phyloP scores from a whole-genome alignment of 2,329 filamentous ascomycete genomes.

The Phialophora expanda region DNA sequence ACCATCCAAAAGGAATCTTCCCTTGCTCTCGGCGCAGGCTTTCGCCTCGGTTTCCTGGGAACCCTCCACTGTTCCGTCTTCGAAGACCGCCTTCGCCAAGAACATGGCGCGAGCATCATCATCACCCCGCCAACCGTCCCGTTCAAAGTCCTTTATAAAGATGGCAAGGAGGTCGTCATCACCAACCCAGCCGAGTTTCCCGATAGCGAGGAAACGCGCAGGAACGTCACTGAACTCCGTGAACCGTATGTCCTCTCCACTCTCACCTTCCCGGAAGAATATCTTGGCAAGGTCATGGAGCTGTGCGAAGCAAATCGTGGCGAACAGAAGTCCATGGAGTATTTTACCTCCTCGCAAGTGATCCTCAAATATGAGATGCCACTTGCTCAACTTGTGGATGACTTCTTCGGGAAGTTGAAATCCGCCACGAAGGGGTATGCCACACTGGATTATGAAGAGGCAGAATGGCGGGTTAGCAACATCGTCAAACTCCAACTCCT shows the following conservation, averaged over 20 bases:
- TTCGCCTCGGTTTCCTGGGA: conserved; percentile 93
- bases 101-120: conserved; percentile 93
- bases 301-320: conserved; percentile 90
- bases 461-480: conserved; percentile 78
- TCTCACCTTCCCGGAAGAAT: conserved; percentile 90
- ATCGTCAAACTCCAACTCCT: conserved; percentile 90
- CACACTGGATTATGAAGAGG: conserved; percentile 94
- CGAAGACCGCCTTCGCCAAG: conserved; percentile 89
- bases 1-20: conserved; percentile 93
- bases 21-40: conserved; percentile 89
- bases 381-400: conserved; percentile 87
- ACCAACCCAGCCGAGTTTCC: conserved; percentile 90
- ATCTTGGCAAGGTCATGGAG: conserved; percentile 92
- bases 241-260: conserved; percentile 81
- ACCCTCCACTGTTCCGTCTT: conserved; percentile 99
- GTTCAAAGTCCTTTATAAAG: conserved; percentile 79
- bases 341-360: conserved; percentile 89
- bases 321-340: conserved; percentile 83
- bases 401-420: conserved; percentile 96
- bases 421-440: conserved; percentile 93
- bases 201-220: conserved; percentile 65
- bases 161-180: conserved; percentile 78
- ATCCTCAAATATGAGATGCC: conserved; percentile 93
- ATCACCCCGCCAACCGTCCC: conserved; percentile 96
- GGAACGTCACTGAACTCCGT: conserved; percentile 65